A percentile compares a stretch with the other conserved stretches of the same genome.
Conservation (phyloP, 73 alveolate species). For the Loxodes magnus region DNA sequence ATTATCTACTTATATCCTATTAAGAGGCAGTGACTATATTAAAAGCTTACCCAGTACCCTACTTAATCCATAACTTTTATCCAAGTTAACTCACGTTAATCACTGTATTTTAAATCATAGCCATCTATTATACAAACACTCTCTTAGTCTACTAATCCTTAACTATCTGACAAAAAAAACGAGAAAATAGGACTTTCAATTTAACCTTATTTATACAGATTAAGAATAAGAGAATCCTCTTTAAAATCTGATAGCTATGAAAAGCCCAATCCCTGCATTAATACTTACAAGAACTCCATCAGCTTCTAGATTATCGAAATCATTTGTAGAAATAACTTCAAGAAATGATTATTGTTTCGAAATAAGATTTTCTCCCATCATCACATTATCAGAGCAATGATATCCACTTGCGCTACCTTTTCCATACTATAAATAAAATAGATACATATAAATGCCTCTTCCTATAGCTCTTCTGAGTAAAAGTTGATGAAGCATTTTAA, state of each 20-base stretch:
- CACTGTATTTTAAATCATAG: neutral
- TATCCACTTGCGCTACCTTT: conserved; percentile 1
- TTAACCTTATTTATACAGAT: neutral
- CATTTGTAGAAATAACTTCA: neutral
- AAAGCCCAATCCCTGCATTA: conserved; percentile 13
- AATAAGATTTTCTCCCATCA: neutral
- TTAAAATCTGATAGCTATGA: neutral
- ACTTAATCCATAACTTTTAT: neutral
- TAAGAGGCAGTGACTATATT: neutral
- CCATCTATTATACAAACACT: neutral
- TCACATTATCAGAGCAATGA: neutral
- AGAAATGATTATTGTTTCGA: neutral
- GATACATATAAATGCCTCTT: no score
- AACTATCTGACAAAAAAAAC: neutral
- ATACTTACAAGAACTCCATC: conserved; percentile 13
- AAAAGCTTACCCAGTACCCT: conserved; percentile 1
- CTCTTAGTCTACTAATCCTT: neutral
- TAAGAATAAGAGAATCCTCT: neutral
- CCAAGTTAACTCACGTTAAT: no score
- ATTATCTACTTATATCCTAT: neutral
- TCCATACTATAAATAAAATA: neutral
- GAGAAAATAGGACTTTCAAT: conserved; percentile 2
- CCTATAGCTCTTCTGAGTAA: no score
- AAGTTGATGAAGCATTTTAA: no score
- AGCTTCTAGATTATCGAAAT: neutral